A percentile compares a stretch with the other conserved stretches of the same genome.
Conservation (phyloP, 345 rosid species). For the Luvunga scandens region DNA sequence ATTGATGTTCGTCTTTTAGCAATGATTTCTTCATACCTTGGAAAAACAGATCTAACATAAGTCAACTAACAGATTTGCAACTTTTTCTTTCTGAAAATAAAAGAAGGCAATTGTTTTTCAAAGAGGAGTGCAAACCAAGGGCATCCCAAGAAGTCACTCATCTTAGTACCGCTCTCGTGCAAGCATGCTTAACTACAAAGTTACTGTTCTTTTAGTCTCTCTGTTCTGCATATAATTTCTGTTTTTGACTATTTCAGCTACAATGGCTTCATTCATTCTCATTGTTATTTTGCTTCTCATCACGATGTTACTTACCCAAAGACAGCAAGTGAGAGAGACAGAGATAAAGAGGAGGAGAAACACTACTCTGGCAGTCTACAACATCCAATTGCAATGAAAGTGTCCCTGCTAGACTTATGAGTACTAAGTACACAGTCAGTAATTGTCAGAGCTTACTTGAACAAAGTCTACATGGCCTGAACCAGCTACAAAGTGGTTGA, state of each 20-base stretch:
- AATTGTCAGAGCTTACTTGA: conserved; percentile 48
- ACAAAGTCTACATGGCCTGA: conserved; percentile 59
- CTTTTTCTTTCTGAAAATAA: background rate
- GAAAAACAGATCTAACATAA: background rate
- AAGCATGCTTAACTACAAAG: no score
- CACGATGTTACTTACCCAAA: background rate
- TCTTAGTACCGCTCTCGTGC: no score
- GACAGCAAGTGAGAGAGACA: background rate
- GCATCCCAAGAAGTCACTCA: no score
- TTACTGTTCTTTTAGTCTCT: no score
- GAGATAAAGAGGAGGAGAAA: background rate
- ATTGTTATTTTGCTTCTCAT: background rate
- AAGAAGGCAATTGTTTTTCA: background rate
- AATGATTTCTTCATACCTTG: background rate
- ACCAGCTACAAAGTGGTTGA: conserved; percentile 62
- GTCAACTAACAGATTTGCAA: background rate
- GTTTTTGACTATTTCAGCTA: background rate
- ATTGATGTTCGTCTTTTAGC: background rate
- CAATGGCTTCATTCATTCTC: background rate
- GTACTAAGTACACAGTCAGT: conserved; percentile 2
- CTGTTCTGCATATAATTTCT: background rate
- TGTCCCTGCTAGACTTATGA: background rate
- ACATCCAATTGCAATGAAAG: background rate
- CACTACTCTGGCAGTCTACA: background rate
- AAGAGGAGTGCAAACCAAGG: no score